Percentiles rank a stretch among this genome's conserved stretches.
Conservation (phyloP, 192 early-diverging fungal genomes). For the Coemansia sp. region DNA sequence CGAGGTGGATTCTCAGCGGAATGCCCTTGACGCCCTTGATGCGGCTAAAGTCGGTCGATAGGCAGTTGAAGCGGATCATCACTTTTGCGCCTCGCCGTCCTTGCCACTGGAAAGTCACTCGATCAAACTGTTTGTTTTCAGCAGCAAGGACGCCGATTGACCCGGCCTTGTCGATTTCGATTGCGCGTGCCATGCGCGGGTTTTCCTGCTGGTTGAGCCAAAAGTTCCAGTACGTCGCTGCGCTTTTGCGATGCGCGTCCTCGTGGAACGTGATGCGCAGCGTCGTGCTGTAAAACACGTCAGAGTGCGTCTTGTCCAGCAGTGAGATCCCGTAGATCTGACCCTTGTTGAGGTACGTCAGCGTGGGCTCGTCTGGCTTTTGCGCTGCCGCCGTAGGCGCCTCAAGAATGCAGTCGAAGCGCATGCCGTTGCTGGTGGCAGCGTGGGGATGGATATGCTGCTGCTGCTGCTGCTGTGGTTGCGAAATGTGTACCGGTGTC, state of each 20-base stretch:
- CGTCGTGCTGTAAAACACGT: conserved; percentile 55
- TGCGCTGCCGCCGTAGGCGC: conserved; percentile 48
- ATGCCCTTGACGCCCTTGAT: conserved; percentile 81
- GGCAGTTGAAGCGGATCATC: conserved; percentile 67
- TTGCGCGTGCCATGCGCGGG: conserved; percentile 56
- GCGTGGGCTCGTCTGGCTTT: conserved; percentile 56
- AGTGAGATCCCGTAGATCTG: conserved; percentile 58
- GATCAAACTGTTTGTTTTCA: conserved; percentile 63
- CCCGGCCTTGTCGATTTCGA: conserved; percentile 64
- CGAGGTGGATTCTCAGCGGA: conserved; percentile 58
- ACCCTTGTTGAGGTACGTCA: conserved; percentile 75
- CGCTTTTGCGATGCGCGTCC: conserved; percentile 61
- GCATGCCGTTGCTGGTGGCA: conserved; percentile 16
- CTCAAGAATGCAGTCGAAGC: conserved; percentile 42
- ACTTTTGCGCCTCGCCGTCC: conserved; percentile 63
- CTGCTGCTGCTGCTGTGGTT: conserved; percentile 18
- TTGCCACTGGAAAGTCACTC: conserved; percentile 68
- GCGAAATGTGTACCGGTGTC: conserved; percentile 14
- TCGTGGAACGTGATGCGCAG: conserved; percentile 71
- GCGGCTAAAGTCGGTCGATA: conserved; percentile 77
- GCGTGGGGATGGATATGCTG: conserved; percentile 5
- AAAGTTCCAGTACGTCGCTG: conserved; percentile 66
- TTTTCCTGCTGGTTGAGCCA: conserved; percentile 70
- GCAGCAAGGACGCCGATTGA: conserved; percentile 57
- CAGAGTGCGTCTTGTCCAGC: conserved; percentile 50